A percentile compares a stretch with the other conserved stretches of the same genome.
Evolutionary conservation across 495 filamentous ascomycete species (phyloP).

Genomic region (Penicillium roqueforti): DNA sequence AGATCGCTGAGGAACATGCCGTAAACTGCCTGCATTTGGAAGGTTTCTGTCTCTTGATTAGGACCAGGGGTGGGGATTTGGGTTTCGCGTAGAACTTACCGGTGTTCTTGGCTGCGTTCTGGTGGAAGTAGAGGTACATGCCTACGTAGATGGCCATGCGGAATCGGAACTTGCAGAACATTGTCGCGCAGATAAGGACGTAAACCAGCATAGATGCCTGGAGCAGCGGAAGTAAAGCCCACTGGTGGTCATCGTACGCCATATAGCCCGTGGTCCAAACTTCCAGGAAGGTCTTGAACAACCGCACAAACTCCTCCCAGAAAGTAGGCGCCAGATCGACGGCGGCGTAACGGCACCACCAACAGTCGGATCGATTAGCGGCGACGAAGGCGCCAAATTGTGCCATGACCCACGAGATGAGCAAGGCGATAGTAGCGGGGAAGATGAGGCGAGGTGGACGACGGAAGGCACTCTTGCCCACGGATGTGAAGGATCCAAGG

Average conservation of each 20-base stretch:
- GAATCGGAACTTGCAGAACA: slow-evolving; percentile 53
- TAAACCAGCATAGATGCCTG: slow-evolving; percentile 61
- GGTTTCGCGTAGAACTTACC: slow-evolving; percentile 17
- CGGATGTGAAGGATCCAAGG: slow-evolving; percentile 47
- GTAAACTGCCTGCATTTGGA: slow-evolving; percentile 59
- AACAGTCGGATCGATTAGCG: slow-evolving; percentile 54
- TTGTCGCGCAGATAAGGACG: slow-evolving; percentile 52
- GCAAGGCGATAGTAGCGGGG: slow-evolving; percentile 56
- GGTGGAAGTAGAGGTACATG: slow-evolving; percentile 53
- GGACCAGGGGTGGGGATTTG: not conserved
- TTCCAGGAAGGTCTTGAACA: slow-evolving; percentile 49
- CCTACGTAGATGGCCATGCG: slow-evolving; percentile 51
- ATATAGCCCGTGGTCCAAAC: slow-evolving; percentile 58
- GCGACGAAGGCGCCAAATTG: slow-evolving; percentile 57
- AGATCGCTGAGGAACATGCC: slow-evolving; percentile 65
- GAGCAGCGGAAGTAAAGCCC: slow-evolving; percentile 60
- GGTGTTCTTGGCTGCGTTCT: slow-evolving; percentile 33
- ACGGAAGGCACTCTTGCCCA: slow-evolving; percentile 61
- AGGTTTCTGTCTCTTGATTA: slow-evolving; percentile 32
- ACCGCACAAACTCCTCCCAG: slow-evolving; percentile 34
- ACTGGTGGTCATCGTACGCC: slow-evolving; percentile 63
- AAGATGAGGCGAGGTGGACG: slow-evolving; percentile 60
- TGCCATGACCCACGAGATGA: slow-evolving; percentile 55
- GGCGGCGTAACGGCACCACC: slow-evolving; percentile 57
- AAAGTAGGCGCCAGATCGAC: slow-evolving; percentile 41